Base-by-base conservation (phyloP, 2,329 filamentous ascomycete genomes). In the Nemania bipapillata region DNA sequence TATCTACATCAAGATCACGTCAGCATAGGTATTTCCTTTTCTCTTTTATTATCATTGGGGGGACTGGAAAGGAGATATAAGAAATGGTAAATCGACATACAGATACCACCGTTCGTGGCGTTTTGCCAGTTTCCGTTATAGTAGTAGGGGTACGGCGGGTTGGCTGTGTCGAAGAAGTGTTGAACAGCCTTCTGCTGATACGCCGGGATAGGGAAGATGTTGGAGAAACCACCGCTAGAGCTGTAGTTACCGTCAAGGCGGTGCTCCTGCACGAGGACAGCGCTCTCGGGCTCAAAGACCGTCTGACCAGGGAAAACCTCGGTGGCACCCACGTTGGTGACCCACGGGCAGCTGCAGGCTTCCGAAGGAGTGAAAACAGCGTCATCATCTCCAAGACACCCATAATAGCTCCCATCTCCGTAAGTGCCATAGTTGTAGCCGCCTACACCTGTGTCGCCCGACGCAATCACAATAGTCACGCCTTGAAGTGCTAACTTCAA, bases 261-360 rank as follows among this genome's bases (percentile, higher is more conserved):
- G 24, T 58, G 17, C 40, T 56, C 53, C 11, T 56, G 53, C 12
- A 56, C 53, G n/a, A 58, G 50, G 0, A 68, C 70, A 5, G 70
- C 70, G 40, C 66, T 67, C 66, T 71, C 72, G 28, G 70, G 66
- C 50, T 72, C 69, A 17, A 53, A 70, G 17, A 72, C 70, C 3
- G 70, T 71, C 28, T 67, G 63, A 0, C 69, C 69, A 11, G 54
- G 59, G 37, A 69, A 71, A 15, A 74, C 69, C 66, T 74, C 58
- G 12, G 72, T 74, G n/a, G 69, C 69, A 12, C 84, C 84, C 7
- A 86, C 82, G 3, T 80, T 78, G 2, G 83, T 84, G 5, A 86
- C 79, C 75, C 83, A 87, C 0, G 85, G 85, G 63, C 85, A 87
- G 54, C 78, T 80, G 0, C 80, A 81, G 30, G 84, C 83, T 72